Conservation (phyloP, 495 filamentous ascomycete genomes). For the Pseudoneurospora amorphoporcata region DNA sequence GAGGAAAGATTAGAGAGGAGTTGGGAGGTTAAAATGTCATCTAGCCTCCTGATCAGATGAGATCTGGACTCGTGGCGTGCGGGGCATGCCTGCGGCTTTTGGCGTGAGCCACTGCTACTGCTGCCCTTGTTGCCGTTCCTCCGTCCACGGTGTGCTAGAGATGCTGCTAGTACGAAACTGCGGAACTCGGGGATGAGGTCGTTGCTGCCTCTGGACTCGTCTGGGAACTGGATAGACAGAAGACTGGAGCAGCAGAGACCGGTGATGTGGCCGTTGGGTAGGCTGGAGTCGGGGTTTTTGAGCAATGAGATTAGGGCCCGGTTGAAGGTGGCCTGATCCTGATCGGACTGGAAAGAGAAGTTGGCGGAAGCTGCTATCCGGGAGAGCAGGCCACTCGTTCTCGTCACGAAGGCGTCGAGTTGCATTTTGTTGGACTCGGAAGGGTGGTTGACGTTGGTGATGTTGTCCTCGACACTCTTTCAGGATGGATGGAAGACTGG, state of each 20-base stretch:
- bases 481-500: not conserved
- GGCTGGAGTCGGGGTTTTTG: slow-evolving; percentile 11
- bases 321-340: slow-evolving; percentile 12
- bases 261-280: slow-evolving; percentile 21
- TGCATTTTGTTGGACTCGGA: slow-evolving; percentile 10
- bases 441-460: not conserved
- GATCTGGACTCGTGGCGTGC: slow-evolving; percentile 18
- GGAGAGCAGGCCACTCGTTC: slow-evolving; percentile 17
- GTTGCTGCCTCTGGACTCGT: slow-evolving; percentile 5
- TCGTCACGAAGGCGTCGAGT: slow-evolving; percentile 13
- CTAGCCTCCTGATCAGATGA: slow-evolving; percentile 17
- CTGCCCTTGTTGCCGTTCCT: not conserved
- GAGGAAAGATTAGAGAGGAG: slow-evolving; percentile 8
- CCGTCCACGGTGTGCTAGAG: slow-evolving; percentile 17
- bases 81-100: slow-evolving; percentile 4
- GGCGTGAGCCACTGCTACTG: not conserved
- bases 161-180: slow-evolving; percentile 18
- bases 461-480: not conserved
- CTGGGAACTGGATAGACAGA: slow-evolving; percentile 16
- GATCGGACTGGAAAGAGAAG: slow-evolving; percentile 9
- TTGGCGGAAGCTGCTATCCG: slow-evolving; percentile 16
- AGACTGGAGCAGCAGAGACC: slow-evolving; percentile 22
- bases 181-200: slow-evolving; percentile 17
- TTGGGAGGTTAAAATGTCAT: slow-evolving; percentile 21
- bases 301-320: slow-evolving; percentile 18